phyloP scores from a whole-genome alignment of 2,329 filamentous ascomycete species.

The Neofusicoccum sp. region DNA sequence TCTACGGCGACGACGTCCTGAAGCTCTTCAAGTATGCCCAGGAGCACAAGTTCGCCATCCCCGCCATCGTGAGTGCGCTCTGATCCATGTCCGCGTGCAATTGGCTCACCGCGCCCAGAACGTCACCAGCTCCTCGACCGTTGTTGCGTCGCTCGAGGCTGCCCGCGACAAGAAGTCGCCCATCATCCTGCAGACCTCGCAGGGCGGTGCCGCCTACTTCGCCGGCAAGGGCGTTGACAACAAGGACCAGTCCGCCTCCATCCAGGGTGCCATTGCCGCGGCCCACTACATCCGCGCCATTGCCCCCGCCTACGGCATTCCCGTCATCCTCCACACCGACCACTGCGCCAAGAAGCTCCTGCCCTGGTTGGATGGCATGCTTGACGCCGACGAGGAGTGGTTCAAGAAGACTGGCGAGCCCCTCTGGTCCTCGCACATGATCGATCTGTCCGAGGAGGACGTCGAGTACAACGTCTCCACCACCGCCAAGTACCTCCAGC shows the following conservation, averaged over 20 bases:
- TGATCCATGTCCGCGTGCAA: conserved; percentile 18
- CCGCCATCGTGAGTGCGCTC: conserved; percentile 57
- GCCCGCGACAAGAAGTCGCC: conserved; percentile 88
- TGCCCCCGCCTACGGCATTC: conserved; percentile 82
- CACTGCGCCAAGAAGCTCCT: conserved; percentile 99
- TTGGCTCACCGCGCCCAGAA: conserved; percentile 49
- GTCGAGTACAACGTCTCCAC: conserved; percentile 90
- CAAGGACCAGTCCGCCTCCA: conserved; percentile 75
- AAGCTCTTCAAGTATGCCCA: conserved; percentile 84
- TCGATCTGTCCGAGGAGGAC: conserved; percentile 87
- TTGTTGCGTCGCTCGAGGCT: conserved; percentile 86
- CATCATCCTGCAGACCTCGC: conserved; percentile 88
- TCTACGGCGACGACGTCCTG: conserved; percentile 65
- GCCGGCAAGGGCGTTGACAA: conserved; percentile 43
- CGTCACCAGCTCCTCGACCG: conserved; percentile 88
- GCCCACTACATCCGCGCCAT: conserved; percentile 92
- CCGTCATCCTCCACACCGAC: conserved; percentile 86
- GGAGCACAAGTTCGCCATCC: conserved; percentile 84
- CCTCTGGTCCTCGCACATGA: conserved; percentile 97
- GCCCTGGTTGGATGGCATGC: conserved; percentile 78
- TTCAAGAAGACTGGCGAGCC: conserved; percentile 93
- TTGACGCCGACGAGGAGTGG: conserved; percentile 90
- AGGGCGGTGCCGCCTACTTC: conserved; percentile 77
- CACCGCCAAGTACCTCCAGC: conserved; percentile 90
- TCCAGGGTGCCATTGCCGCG: conserved; percentile 76